Percentiles rank a stretch among this genome's conserved stretches.
Conservation (phyloP, 1,139 yeast genomes). For the Geotrichum klebahnii region DNA sequence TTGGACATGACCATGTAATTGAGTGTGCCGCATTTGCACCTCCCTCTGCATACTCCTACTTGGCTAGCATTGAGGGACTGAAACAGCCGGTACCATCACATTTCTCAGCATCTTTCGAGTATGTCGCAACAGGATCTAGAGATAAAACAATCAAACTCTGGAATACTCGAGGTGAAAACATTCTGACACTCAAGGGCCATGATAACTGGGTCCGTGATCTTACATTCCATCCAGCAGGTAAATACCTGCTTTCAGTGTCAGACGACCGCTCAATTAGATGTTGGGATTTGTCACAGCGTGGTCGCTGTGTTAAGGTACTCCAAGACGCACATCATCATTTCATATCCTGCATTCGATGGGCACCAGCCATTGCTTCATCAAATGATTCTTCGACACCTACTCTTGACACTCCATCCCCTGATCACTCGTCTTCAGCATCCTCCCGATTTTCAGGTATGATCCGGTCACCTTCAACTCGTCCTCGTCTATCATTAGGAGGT, state of each 20-base stretch:
- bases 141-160: conserved; percentile 74
- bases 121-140: conserved; percentile 72
- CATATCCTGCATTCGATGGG: conserved; percentile 63
- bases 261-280: conserved; percentile 74
- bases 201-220: conserved; percentile 81
- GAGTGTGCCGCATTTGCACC: conserved; percentile 75
- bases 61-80: conserved; percentile 48
- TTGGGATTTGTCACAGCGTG: conserved; percentile 69
- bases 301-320: conserved; percentile 52
- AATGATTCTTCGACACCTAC: conserved; percentile 19
- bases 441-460: too few relatives aligned
- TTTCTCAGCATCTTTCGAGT: conserved; percentile 31
- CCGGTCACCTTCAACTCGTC: too few relatives aligned
- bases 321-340: conserved; percentile 66
- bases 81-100: conserved; percentile 29
- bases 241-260: conserved; percentile 63
- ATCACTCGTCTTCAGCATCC: background rate
- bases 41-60: conserved; percentile 43
- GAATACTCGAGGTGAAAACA: conserved; percentile 64
- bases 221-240: conserved; percentile 71
- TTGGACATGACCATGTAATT: conserved; percentile 81
- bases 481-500: too few relatives aligned
- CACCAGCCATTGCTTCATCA: conserved; percentile 36
- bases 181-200: conserved; percentile 64
- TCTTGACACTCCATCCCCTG: background rate